Evolutionary conservation across 805 yeast genomes (phyloP).

Genomic region (Aciculoconidium aculeatum): DNA sequence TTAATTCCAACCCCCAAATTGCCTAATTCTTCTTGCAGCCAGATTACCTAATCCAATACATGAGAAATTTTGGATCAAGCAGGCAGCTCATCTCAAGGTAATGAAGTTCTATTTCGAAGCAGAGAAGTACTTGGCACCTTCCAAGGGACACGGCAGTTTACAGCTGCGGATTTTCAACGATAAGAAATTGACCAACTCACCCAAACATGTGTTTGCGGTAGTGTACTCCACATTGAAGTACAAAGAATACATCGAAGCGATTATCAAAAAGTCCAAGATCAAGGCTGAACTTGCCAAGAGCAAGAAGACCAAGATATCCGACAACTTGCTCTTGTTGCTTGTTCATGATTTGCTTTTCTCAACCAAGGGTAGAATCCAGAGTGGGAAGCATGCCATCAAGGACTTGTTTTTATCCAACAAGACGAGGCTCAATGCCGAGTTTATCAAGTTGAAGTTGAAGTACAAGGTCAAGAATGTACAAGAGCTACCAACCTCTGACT

Average conservation of each 20-base stretch:
- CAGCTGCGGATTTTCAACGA: conserved; percentile 36
- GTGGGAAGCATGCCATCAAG: conserved; percentile 83
- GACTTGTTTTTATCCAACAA: conserved; percentile 74
- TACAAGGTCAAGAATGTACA: conserved; percentile 54
- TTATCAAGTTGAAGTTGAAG: conserved; percentile 69
- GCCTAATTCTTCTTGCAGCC: too few relatives aligned
- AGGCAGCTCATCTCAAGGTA: background rate
- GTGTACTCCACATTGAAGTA: conserved; percentile 73
- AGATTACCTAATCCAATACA: too few relatives aligned
- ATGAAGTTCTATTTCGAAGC: conserved; percentile 43
- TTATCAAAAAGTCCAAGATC: conserved; percentile 66
- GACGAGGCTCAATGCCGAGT: conserved; percentile 77
- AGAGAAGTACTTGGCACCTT: conserved; percentile 29
- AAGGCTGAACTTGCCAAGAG: conserved; percentile 20
- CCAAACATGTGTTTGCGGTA: conserved; percentile 82
- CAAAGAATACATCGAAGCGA: conserved; percentile 53
- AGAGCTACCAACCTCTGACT: conserved; percentile 38
- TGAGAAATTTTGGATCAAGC: too few relatives aligned
- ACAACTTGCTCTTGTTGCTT: conserved; percentile 53
- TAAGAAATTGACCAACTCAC: conserved; percentile 40
- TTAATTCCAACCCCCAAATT: too few relatives aligned
- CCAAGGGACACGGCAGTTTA: conserved; percentile 24
- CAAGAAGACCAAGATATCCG: conserved; percentile 39
- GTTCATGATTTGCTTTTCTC: conserved; percentile 79
- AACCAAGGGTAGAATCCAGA: conserved; percentile 73